Percentiles rank a stretch among this genome's conserved stretches.
Evolutionary conservation across 192 early-diverging fungal species (phyloP).

Genomic region (Phycomyces nitens): DNA sequence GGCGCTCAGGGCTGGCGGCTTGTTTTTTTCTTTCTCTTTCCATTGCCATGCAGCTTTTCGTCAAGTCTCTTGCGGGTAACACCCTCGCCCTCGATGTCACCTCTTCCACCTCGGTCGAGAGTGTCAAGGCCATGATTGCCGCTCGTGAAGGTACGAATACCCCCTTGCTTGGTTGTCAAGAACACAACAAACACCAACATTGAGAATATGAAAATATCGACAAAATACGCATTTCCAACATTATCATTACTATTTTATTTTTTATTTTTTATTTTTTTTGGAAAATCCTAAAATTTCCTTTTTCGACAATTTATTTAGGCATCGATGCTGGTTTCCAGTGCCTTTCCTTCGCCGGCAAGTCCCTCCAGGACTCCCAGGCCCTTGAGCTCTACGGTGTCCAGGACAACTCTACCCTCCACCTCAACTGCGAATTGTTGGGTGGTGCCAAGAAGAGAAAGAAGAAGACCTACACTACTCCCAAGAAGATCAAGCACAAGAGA

Average conservation of each 20-base stretch:
- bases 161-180: slow-evolving; percentile 4
- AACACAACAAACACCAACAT: not conserved
- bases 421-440: slow-evolving; percentile 68
- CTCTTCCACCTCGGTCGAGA: slow-evolving; percentile 42
- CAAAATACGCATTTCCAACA: too few species aligned
- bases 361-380: slow-evolving; percentile 44
- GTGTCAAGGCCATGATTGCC: slow-evolving; percentile 55
- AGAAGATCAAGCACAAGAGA: slow-evolving; percentile 98
- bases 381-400: slow-evolving; percentile 53
- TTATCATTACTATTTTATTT: not conserved
- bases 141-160: slow-evolving; percentile 40
- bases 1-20: not conserved
- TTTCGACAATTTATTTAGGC: slow-evolving; percentile 25
- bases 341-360: slow-evolving; percentile 50
- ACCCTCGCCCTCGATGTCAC: slow-evolving; percentile 59
- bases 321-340: slow-evolving; percentile 57
- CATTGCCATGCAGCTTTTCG: slow-evolving; percentile 56
- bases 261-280: not conserved
- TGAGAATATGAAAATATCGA: not conserved
- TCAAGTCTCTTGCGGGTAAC: slow-evolving; percentile 60
- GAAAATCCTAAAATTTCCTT: not conserved
- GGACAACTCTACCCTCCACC: slow-evolving; percentile 69
- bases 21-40: slow-evolving; percentile 43
- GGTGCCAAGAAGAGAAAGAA: slow-evolving; percentile 99
- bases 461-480: slow-evolving; percentile 99